A percentile compares a stretch with the other conserved stretches of the same genome.
These are phyloP conservation scores for Aegilops longissima DNA, from an alignment of 176 grass and related monocot species.

Conservation along the genomic window DNA sequence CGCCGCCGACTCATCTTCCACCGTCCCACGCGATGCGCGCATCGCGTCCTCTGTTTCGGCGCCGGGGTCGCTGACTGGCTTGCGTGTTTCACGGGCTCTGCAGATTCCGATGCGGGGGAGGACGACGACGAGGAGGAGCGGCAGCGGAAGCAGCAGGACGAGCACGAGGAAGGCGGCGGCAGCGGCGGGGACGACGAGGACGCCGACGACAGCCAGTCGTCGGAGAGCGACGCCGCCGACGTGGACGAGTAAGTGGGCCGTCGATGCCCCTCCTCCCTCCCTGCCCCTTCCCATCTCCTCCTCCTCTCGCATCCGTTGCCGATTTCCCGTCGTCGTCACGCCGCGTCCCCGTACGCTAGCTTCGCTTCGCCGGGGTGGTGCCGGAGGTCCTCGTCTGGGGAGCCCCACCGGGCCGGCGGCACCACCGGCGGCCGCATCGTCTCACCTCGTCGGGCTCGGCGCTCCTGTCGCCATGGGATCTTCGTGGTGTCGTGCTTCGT, in stretches of 20 bases:
- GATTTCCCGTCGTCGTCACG: conserved; percentile 26
- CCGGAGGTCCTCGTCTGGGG: neutral
- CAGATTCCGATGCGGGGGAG: conserved; percentile 58
- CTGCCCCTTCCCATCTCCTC: neutral
- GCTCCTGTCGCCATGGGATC: conserved; percentile 30
- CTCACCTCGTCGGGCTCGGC: conserved; percentile 1
- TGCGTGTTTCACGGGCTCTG: conserved; percentile 11
- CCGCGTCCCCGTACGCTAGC: conserved; percentile 20
- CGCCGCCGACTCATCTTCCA: neutral
- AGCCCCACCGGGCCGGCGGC: neutral
- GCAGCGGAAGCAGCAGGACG: neutral
- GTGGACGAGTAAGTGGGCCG: conserved; percentile 45
- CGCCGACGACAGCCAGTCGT: conserved; percentile 36
- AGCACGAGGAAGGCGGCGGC: conserved; percentile 25
- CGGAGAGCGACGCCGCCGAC: conserved; percentile 45
- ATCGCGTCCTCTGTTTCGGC: conserved; percentile 22
- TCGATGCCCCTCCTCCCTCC: neutral
- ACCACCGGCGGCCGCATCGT: neutral
- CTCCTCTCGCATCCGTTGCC: neutral
- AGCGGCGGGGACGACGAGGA: conserved; percentile 26
- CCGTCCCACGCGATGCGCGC: conserved; percentile 26
- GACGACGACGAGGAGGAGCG: conserved; percentile 1
- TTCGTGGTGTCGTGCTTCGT: conserved; percentile 23
- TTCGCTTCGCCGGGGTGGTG: neutral
- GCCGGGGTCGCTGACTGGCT: conserved; percentile 17